Evolutionary conservation across 305 asterid species (phyloP).

Genomic region (Caryopteris hybrid): DNA sequence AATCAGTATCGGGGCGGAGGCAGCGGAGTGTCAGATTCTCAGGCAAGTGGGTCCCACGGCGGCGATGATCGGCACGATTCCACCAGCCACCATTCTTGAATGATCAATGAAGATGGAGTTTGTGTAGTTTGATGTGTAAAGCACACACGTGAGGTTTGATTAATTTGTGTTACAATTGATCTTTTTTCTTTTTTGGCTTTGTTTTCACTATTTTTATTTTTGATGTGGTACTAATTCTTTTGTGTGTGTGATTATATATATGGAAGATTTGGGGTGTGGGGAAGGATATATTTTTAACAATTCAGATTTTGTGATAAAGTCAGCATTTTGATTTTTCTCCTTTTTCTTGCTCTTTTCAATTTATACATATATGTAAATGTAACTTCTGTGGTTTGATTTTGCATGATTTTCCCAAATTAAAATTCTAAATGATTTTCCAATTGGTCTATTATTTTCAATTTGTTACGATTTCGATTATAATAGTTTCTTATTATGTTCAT

Average conservation of each 20-base stretch:
- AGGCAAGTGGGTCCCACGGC: constrained; percentile 71
- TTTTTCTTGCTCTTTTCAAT: constrained; percentile 13
- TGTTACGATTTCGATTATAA: too few species aligned
- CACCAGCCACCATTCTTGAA: constrained; percentile 64
- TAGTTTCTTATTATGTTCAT: too few species aligned
- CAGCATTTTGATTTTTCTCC: constrained; percentile 4
- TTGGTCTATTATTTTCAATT: not conserved
- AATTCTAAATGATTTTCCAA: not conserved
- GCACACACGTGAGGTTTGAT: constrained; percentile 77
- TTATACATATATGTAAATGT: constrained; percentile 21
- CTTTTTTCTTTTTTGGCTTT: constrained; percentile 5
- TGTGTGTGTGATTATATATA: constrained; percentile 49
- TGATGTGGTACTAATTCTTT: constrained; percentile 26
- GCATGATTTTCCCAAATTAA: not conserved
- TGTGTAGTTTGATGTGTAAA: constrained; percentile 60
- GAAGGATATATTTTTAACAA: constrained; percentile 37
- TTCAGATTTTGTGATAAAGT: constrained; percentile 24
- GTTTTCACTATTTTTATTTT: not conserved
- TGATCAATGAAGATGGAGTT: not conserved
- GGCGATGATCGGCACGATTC: constrained; percentile 59
- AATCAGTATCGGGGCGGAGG: constrained; percentile 45
- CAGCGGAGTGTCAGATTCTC: constrained; percentile 61
- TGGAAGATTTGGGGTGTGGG: constrained; percentile 51
- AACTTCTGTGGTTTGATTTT: constrained; percentile 2
- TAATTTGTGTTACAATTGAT: constrained; percentile 41